Evolutionary conservation across 805 yeast species (phyloP).

Genomic region (Clavispora santaluciae): DNA sequence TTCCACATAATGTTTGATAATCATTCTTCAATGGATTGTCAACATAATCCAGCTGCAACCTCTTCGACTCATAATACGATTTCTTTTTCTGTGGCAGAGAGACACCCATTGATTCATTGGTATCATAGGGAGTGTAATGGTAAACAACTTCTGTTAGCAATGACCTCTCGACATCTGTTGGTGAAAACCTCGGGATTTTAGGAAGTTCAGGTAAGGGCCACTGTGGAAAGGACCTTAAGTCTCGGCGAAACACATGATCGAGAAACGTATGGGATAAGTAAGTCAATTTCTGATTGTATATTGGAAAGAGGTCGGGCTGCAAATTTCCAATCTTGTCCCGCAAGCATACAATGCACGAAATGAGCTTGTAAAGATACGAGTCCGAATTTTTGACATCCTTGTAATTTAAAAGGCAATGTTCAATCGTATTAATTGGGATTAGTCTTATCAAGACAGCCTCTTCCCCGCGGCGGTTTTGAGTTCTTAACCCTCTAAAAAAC

Average conservation of each 20-base stretch:
- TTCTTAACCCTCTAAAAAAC: conserved; percentile 23
- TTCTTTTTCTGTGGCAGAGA: conserved; percentile 19
- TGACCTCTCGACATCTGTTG: conserved; percentile 77
- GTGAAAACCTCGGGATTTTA: conserved; percentile 53
- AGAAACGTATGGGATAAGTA: conserved; percentile 60
- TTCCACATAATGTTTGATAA: conserved; percentile 46
- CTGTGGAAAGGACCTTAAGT: conserved; percentile 20
- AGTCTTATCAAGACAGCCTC: conserved; percentile 59
- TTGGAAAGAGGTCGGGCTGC: conserved; percentile 75
- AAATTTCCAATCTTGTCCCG: conserved; percentile 78
- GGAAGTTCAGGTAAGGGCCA: conserved; percentile 85
- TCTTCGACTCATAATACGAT: conserved; percentile 52
- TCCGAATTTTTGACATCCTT: conserved; percentile 22
- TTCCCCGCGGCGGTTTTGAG: conserved; percentile 24
- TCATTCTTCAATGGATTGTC: conserved; percentile 60
- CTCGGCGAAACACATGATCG: conserved; percentile 26
- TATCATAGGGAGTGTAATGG: conserved; percentile 49
- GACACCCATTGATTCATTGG: conserved; percentile 21
- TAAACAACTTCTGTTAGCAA: conserved; percentile 69
- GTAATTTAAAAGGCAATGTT: conserved; percentile 64
- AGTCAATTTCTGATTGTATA: conserved; percentile 60
- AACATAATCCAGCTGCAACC: conserved; percentile 63
- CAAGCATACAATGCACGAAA: conserved; percentile 78
- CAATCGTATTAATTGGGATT: conserved; percentile 75
- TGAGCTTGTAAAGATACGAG: conserved; percentile 55